Evolutionary conservation across 1,284 basidiomycete genomes (phyloP).

Genomic region (Sanghuangporus weigelae): DNA sequence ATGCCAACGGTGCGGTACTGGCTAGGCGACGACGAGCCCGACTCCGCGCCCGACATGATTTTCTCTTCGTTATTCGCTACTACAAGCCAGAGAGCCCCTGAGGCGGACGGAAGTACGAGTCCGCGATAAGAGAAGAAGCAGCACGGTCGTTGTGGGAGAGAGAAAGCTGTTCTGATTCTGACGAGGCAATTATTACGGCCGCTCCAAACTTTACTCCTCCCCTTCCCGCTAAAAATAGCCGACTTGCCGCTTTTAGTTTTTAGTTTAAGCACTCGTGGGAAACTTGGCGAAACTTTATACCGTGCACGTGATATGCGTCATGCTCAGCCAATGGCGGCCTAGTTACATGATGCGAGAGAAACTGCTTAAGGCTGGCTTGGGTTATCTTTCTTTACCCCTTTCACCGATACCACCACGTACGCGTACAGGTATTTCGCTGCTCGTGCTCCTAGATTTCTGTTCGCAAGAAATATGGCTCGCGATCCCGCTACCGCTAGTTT

Average conservation of each 20-base stretch:
- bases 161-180: too few species aligned
- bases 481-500: slow-evolving; percentile 62
- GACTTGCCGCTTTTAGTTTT: neutral
- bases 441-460: neutral
- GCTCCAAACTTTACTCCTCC: neutral
- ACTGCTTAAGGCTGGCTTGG: neutral
- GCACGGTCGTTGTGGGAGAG: too few species aligned
- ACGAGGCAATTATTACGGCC: neutral
- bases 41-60: neutral
- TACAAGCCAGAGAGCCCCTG: too few species aligned
- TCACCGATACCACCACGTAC: slow-evolving; percentile 10
- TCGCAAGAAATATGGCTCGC: slow-evolving; percentile 46
- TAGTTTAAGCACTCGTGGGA: slow-evolving; percentile 1
- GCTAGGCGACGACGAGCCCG: slow-evolving; percentile 6
- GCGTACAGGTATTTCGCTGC: neutral
- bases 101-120: too few species aligned
- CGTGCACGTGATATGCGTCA: neutral
- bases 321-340: neutral
- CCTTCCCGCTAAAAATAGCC: neutral
- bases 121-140: too few species aligned
- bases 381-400: neutral
- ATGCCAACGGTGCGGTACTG: slow-evolving; percentile 50
- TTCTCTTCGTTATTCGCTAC: too few species aligned
- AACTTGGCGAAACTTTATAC: neutral
- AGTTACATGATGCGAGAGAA: too few species aligned